phyloP scores from a whole-genome alignment of 371 early-diverging fungal species.

The Coemansia sp. region DNA sequence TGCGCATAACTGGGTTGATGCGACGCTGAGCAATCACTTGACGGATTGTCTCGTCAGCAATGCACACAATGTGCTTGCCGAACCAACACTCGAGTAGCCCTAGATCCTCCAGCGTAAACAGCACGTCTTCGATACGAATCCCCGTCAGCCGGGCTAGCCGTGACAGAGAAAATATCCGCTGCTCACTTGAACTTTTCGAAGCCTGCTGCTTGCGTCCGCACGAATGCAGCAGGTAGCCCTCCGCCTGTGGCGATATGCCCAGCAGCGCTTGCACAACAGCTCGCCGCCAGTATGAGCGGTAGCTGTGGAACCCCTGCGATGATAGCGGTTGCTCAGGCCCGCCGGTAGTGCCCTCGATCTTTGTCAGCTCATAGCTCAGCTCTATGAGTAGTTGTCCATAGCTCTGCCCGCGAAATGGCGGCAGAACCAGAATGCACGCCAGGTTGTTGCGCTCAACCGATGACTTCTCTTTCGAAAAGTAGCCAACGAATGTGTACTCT shows the following conservation, averaged over 20 bases:
- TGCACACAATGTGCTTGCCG: constrained; percentile 43
- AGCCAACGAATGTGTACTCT: constrained; percentile 62
- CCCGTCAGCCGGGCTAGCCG: constrained; percentile 56
- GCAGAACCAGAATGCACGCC: constrained; percentile 84
- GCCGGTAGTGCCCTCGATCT: constrained; percentile 82
- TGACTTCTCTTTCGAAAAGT: constrained; percentile 72
- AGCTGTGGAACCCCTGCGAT: constrained; percentile 56
- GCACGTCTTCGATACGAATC: constrained; percentile 57
- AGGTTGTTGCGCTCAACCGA: constrained; percentile 82
- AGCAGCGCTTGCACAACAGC: constrained; percentile 59
- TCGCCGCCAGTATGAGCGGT: constrained; percentile 73
- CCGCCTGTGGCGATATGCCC: constrained; percentile 24
- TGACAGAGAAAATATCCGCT: constrained; percentile 51
- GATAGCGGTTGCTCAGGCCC: constrained; percentile 89
- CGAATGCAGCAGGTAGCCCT: neutral
- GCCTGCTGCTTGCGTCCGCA: constrained; percentile 1
- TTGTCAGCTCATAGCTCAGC: constrained; percentile 89
- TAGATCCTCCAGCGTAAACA: constrained; percentile 58
- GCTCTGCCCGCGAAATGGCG: constrained; percentile 83
- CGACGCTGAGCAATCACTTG: constrained; percentile 27
- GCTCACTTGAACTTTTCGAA: neutral
- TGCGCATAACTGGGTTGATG: constrained; percentile 30
- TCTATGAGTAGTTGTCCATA: constrained; percentile 87
- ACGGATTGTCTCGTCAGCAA: constrained; percentile 38
- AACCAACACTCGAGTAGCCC: constrained; percentile 56